Conservation (phyloP, 495 filamentous ascomycete genomes). For the Penicillium cataractarum region DNA sequence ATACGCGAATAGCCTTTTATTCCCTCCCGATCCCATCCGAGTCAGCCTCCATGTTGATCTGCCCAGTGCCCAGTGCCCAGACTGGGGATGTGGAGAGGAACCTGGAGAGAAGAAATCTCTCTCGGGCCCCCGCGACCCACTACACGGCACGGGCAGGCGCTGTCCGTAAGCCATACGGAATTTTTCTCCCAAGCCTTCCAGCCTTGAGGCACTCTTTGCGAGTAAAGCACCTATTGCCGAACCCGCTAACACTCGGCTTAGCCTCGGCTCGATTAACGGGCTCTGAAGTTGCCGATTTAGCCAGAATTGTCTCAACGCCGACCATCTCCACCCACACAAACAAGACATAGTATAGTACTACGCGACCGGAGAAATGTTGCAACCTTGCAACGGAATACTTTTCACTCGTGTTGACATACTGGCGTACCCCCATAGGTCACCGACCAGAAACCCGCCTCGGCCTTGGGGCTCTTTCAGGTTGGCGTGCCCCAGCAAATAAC, state of each 20-base stretch:
- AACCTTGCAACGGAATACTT: too few species aligned
- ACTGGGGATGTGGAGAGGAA: neutral
- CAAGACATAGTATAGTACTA: neutral
- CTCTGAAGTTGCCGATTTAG: slow-evolving; percentile 14
- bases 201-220: neutral
- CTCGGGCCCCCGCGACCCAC: slow-evolving; percentile 17
- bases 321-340: neutral
- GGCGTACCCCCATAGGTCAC: neutral
- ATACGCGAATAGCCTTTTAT: neutral
- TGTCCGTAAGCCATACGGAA: neutral
- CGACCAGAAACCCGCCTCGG: neutral
- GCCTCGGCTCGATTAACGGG: slow-evolving; percentile 3
- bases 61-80: neutral
- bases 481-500: slow-evolving; percentile 10
- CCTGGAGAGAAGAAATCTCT: slow-evolving; percentile 14
- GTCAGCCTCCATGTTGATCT: slow-evolving; percentile 7
- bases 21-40: neutral
- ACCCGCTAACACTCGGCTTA: slow-evolving; percentile 1
- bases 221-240: neutral
- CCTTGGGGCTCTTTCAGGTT: slow-evolving; percentile 11
- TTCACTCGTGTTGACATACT: neutral
- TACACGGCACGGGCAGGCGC: neutral
- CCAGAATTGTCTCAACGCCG: neutral
- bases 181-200: neutral
- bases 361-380: neutral